A percentile compares a stretch with the other conserved stretches of the same genome.
phyloP scores from a whole-genome alignment of 306 rosid genomes.

The Pterocarpus macrocarpus region DNA sequence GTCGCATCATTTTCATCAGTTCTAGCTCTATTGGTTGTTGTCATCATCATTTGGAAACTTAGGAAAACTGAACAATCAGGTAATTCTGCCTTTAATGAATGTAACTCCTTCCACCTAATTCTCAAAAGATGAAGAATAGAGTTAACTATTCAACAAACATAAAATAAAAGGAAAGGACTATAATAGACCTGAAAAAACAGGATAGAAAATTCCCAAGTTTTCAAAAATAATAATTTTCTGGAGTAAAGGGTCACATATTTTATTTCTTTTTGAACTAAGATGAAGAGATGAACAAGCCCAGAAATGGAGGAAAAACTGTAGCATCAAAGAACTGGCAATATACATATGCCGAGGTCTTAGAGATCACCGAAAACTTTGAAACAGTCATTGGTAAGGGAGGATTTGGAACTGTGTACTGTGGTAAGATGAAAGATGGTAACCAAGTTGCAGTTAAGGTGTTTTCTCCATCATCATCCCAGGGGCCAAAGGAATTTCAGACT shows the following conservation, averaged over 20 bases:
- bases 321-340: constrained; percentile 69
- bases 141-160: background rate
- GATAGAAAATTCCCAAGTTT: background rate
- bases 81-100: constrained; percentile 39
- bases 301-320: constrained; percentile 49
- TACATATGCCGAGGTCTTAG: constrained; percentile 56
- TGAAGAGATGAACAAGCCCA: constrained; percentile 40
- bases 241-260: background rate
- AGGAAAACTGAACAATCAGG: constrained; percentile 59
- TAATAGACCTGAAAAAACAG: too few species aligned
- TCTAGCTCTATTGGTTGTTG: constrained; percentile 45
- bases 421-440: constrained; percentile 63
- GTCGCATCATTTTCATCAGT: constrained; percentile 55
- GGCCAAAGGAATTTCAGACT: constrained; percentile 74
- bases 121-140: constrained; percentile 12
- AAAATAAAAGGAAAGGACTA: background rate
- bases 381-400: constrained; percentile 71
- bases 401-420: constrained; percentile 68
- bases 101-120: constrained; percentile 20
- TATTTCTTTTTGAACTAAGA: constrained; percentile 39
- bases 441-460: constrained; percentile 75
- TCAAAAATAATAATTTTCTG: constrained; percentile 1
- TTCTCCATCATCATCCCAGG: constrained; percentile 75
- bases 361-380: constrained; percentile 66
- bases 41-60: constrained; percentile 50